Percentiles rank a stretch among this genome's conserved stretches.
phyloP scores from a whole-genome alignment of 148 eudicot species.

The Chenopodium suecicum region DNA sequence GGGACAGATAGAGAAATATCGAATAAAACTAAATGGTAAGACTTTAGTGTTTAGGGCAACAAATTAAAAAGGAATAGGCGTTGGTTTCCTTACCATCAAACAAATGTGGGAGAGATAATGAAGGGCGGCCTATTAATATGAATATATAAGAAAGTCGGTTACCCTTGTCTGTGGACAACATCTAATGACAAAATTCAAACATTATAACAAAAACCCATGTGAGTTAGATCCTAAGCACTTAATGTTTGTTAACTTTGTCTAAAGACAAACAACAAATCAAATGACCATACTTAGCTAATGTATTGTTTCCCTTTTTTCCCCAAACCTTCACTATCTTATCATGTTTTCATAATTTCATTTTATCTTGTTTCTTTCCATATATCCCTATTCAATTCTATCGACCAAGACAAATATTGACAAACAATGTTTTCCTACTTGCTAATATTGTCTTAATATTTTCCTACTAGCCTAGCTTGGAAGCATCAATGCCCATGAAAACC shows the following conservation, averaged over 20 bases:
- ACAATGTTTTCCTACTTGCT: too few relatives aligned
- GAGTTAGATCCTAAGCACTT: neutral
- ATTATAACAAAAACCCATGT: constrained; percentile 16
- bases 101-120: neutral
- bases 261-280: neutral
- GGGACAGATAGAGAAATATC: too few relatives aligned
- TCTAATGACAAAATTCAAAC: constrained; percentile 18
- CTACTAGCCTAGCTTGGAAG: too few relatives aligned
- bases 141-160: constrained; percentile 19
- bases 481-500: too few relatives aligned
- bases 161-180: constrained; percentile 27
- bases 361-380: too few relatives aligned
- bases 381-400: too few relatives aligned
- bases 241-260: neutral
- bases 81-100: constrained; percentile 21
- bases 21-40: neutral
- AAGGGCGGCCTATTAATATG: neutral
- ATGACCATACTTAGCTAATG: constrained; percentile 18
- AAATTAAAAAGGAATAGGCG: constrained; percentile 3
- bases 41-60: neutral
- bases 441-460: too few relatives aligned
- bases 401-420: too few relatives aligned
- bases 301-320: constrained; percentile 1
- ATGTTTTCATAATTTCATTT: neutral
- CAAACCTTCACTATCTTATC: neutral